Evolutionary conservation across 1,284 basidiomycete genomes (phyloP).

Genomic region (Trichosporon sp.): DNA sequence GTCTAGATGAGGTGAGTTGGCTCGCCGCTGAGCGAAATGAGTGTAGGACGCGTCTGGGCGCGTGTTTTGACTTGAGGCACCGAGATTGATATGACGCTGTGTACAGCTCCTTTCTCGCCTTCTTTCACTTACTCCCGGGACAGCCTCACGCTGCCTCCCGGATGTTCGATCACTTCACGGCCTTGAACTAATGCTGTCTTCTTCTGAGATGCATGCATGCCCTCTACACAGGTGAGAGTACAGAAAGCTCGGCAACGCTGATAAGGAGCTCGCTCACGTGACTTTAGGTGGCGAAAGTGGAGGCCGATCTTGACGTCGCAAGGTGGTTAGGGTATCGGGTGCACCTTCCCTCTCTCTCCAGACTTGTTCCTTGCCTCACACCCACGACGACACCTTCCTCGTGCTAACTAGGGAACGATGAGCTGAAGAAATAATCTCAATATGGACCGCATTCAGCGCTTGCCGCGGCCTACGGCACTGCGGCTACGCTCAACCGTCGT

Average conservation of each 20-base stretch:
- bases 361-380: background rate
- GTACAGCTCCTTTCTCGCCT: background rate
- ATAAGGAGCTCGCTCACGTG: background rate
- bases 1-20: background rate
- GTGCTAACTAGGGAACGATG: background rate
- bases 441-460: constrained; percentile 8
- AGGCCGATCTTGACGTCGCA: background rate
- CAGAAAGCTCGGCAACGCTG: too few species aligned
- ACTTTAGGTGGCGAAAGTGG: background rate
- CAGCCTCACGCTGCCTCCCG: too few species aligned
- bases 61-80: background rate
- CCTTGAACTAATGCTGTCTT: too few species aligned
- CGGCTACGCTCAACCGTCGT: constrained; percentile 70
- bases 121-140: too few species aligned
- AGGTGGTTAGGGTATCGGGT: background rate
- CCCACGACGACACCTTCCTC: background rate
- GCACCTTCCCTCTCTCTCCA: background rate
- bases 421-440: background rate
- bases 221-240: too few species aligned
- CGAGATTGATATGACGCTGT: background rate
- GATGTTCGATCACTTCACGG: too few species aligned
- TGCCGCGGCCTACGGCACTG: constrained; percentile 10
- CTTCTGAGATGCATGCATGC: background rate
- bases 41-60: background rate
- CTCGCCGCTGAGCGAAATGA: background rate